Conservation (phyloP, 2,329 filamentous ascomycete species). For the Didymella exigua region DNA sequence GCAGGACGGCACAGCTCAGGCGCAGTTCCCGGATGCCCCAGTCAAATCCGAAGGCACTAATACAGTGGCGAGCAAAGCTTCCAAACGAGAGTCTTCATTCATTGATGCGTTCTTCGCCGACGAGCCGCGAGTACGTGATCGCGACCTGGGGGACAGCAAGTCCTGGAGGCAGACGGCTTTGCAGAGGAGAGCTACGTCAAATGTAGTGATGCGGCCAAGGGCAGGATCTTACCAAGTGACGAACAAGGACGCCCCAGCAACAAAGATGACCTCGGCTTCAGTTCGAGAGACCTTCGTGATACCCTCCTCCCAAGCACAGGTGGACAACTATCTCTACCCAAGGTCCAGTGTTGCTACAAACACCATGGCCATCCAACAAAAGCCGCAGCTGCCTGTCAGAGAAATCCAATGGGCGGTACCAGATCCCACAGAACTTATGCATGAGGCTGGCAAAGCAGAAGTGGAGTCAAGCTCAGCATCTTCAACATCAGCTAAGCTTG, state of each 20-base stretch:
- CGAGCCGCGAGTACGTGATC: slow-evolving; percentile 1
- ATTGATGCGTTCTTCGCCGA: slow-evolving; percentile 34
- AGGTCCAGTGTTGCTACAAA: neutral
- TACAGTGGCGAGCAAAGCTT: neutral
- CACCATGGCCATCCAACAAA: neutral
- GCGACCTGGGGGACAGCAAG: slow-evolving; percentile 3
- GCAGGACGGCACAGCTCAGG: neutral
- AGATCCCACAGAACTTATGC: neutral
- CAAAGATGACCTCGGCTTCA: neutral
- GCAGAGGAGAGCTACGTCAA: slow-evolving; percentile 14
- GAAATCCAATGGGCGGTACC: neutral
- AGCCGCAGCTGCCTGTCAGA: neutral
- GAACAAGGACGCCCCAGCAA: neutral
- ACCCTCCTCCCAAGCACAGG: slow-evolving; percentile 12
- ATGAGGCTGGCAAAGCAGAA: neutral
- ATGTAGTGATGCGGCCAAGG: neutral
- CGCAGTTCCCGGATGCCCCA: neutral
- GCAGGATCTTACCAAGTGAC: neutral
- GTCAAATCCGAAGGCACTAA: neutral
- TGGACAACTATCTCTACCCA: slow-evolving; percentile 12
- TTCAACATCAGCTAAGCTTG: slow-evolving; percentile 37
- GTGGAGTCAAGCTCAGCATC: neutral
- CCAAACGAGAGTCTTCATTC: slow-evolving; percentile 24
- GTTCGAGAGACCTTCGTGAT: slow-evolving; percentile 6
- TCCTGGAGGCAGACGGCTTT: slow-evolving; percentile 38